phyloP scores from a whole-genome alignment of 805 yeast species.

The Pichia cabralensis region DNA sequence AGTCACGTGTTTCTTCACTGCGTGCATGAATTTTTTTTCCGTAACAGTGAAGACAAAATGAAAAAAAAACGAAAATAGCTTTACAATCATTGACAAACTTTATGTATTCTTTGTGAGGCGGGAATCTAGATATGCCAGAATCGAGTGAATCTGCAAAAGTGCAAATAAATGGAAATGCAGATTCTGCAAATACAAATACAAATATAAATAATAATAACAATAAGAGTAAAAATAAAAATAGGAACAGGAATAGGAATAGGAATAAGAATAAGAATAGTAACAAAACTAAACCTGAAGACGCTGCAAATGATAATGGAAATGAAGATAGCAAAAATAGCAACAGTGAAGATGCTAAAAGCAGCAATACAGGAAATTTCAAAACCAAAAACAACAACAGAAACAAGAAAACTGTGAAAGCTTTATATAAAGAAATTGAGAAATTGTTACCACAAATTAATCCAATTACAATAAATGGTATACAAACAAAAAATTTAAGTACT shows the following conservation, averaged over 20 bases:
- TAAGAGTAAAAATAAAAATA: constrained; percentile 1
- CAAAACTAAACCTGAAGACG: not conserved
- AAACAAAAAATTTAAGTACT: constrained; percentile 12
- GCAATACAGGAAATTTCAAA: not conserved
- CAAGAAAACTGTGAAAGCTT: constrained; percentile 3
- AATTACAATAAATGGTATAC: constrained; percentile 25
- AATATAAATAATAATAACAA: not conserved
- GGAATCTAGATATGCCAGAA: too few species aligned
- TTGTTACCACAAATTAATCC: constrained; percentile 9
- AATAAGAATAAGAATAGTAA: not conserved
- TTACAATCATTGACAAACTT: too few species aligned
- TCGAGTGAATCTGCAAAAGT: too few species aligned
- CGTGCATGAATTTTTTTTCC: too few species aligned
- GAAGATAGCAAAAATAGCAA: not conserved
- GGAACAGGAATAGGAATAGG: constrained; percentile 2
- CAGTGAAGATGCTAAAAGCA: too few species aligned
- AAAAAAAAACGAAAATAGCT: too few species aligned
- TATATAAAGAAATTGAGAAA: constrained; percentile 16
- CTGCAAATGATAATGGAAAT: not conserved
- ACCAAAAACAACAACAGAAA: not conserved
- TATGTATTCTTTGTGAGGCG: too few species aligned
- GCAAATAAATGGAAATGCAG: too few species aligned
- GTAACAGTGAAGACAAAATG: too few species aligned
- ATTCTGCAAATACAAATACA: not conserved
- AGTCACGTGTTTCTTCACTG: too few species aligned